These are phyloP conservation scores for Hemileccinum impolitum DNA, from an alignment of 768 basidiomycete genomes.

Conservation along the genomic window DNA sequence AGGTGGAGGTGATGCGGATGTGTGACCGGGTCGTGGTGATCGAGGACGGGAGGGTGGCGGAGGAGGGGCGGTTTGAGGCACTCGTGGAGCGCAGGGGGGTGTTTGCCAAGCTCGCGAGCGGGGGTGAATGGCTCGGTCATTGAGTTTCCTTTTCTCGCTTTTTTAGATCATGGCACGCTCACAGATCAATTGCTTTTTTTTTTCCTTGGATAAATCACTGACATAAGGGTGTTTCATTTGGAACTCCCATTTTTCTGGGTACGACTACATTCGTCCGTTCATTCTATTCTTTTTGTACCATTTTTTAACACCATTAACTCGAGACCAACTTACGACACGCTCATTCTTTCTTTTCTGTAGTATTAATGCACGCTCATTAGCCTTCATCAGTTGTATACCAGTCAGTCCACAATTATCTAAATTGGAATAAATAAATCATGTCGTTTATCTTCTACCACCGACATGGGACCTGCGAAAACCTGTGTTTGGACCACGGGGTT, in stretches of 20 bases:
- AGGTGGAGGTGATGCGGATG: conserved; percentile 83
- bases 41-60: conserved; percentile 70
- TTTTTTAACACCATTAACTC: too few species aligned
- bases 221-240: too few species aligned
- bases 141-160: conserved; percentile 7
- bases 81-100: conserved; percentile 65
- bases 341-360: conserved; percentile 1
- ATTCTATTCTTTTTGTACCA: neutral
- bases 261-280: neutral
- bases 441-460: too few species aligned
- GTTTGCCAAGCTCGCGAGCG: conserved; percentile 74
- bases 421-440: too few species aligned
- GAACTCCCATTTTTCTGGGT: neutral
- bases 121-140: conserved; percentile 62
- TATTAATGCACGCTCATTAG: neutral
- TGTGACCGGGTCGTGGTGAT: conserved; percentile 88
- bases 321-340: neutral
- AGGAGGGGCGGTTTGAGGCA: conserved; percentile 73
- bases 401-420: too few species aligned
- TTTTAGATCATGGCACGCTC: neutral
- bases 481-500: too few species aligned
- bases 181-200: neutral
- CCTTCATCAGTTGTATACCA: too few species aligned
- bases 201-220: neutral
- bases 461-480: too few species aligned